Evolutionary conservation across 176 grass and related monocot species (phyloP), one percentile per base, ranked within the genome.

Genomic region (Avena insularis): DNA sequence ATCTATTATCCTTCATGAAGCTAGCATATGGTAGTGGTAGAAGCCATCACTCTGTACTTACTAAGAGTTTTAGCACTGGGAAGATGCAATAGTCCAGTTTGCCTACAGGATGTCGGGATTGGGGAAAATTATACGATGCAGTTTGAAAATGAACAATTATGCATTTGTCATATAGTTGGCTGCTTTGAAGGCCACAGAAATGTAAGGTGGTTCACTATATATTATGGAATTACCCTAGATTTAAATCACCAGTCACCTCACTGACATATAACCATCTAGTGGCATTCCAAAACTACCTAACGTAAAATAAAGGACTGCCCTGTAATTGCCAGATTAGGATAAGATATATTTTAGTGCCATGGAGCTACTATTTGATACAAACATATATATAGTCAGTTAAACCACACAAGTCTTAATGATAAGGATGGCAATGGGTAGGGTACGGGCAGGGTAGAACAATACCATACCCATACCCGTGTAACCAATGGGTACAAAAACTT

Each of bases 281-380:
- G 31, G 27, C 51, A 78, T 79, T 63, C 51, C 17, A 16, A 5
- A 48, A 49, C 16, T 69, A 43, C 68, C 21, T 71, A 59, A 79
- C 50, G 2, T 23, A 49, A 64, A 58, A 50, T 21, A 77, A 51
- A 86, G 70, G 49, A 69, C 8, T 35, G 5, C 17, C 23, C 31
- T 50, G 58, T 45, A 16, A 19, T 45, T 86, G 65, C 58, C 20
- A 38, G 25, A 82, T 80, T 81, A 80, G 56, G 67, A 81, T 61
- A 59, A 29, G 55, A 63, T 63, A 53, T 62, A 50, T 53, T 51
- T 35, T 17, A 80, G 49, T 3, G 45, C 25, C 61, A 59, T 49
- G 80, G 40, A 81, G 67, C 23, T 67, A 71, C 9, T 38, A 8
- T 61, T 59, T 35, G 12, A 81, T 31, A 82, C 17, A 7, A 59